These are phyloP conservation scores for Mortierella claussenii DNA, from an alignment of 192 early-diverging fungal genomes.

Conservation along the genomic window DNA sequence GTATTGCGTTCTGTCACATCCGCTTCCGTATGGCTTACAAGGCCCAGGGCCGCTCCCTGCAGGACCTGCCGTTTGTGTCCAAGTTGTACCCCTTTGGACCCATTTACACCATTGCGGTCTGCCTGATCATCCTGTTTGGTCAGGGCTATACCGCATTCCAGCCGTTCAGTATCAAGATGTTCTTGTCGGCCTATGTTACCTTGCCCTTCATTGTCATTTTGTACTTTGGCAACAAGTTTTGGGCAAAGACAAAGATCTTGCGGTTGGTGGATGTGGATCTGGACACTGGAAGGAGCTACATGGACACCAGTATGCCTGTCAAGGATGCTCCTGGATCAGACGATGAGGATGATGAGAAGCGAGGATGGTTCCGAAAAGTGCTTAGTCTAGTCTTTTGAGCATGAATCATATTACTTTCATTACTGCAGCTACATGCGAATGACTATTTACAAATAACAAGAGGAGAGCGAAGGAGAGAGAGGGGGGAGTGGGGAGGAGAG, in stretches of 20 bases:
- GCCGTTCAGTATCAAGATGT: conserved; percentile 60
- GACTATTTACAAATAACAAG: too few relatives aligned
- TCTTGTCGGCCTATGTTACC: conserved; percentile 70
- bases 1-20: conserved; percentile 79
- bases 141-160: conserved; percentile 69
- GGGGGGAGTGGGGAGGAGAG: too few relatives aligned
- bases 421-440: too few relatives aligned
- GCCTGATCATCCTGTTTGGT: conserved; percentile 65
- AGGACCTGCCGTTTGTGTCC: conserved; percentile 74
- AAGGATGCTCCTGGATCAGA: neutral
- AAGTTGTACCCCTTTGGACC: conserved; percentile 63
- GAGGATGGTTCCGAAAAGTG: conserved; percentile 13
- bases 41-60: conserved; percentile 68
- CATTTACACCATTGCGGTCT: conserved; percentile 69
- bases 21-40: conserved; percentile 84
- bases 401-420: too few relatives aligned
- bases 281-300: conserved; percentile 23
- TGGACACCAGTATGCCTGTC: too few relatives aligned
- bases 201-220: conserved; percentile 65
- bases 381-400: conserved; percentile 18
- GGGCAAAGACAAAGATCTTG: conserved; percentile 47
- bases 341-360: conserved; percentile 19
- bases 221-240: conserved; percentile 69
- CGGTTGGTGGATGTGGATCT: conserved; percentile 66
- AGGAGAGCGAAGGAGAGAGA: too few relatives aligned